These are phyloP conservation scores for Leccinum pallidistipes DNA, from an alignment of 1,284 basidiomycete species.

Conservation along the genomic window DNA sequence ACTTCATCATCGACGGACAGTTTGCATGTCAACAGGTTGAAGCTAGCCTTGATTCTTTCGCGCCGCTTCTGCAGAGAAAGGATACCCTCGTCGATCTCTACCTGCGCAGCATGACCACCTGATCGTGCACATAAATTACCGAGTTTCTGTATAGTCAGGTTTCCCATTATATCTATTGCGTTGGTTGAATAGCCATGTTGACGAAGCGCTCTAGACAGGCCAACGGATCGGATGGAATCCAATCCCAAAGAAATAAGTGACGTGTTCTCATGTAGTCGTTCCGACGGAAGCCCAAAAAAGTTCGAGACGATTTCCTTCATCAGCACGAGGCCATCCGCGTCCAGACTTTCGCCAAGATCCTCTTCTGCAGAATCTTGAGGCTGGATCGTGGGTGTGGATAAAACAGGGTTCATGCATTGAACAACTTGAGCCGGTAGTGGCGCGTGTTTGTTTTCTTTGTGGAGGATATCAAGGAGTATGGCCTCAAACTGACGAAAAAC, in stretches of 20 bases:
- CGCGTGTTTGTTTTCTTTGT: neutral
- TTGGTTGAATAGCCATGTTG: slow-evolving; percentile 34
- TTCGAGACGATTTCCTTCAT: slow-evolving; percentile 35
- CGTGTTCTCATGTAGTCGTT: slow-evolving; percentile 31
- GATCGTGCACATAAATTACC: slow-evolving; percentile 1
- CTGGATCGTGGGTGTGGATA: neutral
- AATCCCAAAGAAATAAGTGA: slow-evolving; percentile 49
- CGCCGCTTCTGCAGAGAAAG: slow-evolving; percentile 9
- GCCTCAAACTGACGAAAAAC: slow-evolving; percentile 23
- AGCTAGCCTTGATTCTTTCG: slow-evolving; percentile 14
- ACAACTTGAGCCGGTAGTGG: neutral
- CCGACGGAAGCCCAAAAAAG: slow-evolving; percentile 38
- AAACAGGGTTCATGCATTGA: neutral
- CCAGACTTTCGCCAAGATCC: slow-evolving; percentile 3
- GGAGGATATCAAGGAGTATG: slow-evolving; percentile 17
- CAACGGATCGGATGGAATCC: slow-evolving; percentile 50
- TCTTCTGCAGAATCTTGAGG: neutral
- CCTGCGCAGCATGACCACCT: neutral
- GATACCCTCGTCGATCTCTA: slow-evolving; percentile 3
- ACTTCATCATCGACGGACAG: slow-evolving; percentile 35
- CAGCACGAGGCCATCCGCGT: slow-evolving; percentile 12
- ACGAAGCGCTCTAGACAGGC: slow-evolving; percentile 39
- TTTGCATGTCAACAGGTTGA: slow-evolving; percentile 18
- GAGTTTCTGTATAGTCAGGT: slow-evolving; percentile 12
- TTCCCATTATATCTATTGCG: slow-evolving; percentile 39